Evolutionary conservation across 2,329 filamentous ascomycete genomes (phyloP), one percentile per base, ranked within the genome.

Genomic region (Dothideomycetes sp.): DNA sequence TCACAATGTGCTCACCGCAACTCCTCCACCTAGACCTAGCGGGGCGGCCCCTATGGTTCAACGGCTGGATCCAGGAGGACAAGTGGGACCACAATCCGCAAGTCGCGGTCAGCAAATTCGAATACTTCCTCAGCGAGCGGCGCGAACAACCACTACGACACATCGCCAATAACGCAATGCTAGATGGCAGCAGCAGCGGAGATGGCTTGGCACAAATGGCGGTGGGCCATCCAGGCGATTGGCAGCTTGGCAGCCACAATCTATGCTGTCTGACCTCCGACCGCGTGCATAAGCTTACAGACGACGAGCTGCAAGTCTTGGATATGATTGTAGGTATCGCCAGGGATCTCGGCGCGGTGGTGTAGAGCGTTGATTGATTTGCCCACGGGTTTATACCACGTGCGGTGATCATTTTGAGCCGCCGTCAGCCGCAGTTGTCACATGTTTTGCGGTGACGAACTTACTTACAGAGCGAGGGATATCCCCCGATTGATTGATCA

Each of bases 1-100:
- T 55, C 37, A 60, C 56, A 2, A 61, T 68, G 34, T 68, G 65
- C 46, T 56, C 61, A 0, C 62, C 64, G 2, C 65, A 69, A 43
- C 57, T 68, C 4, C 54, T 68, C 3, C 65, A 69, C 45, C 53
- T 68, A 4, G 62, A 64, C 37, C 31, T 49, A 4, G 52, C 56
- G 5, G 62, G 58, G 17, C 57, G 49, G 34, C 64, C 64, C 2
- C 50, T 68, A 4, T 67, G 65, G 64, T 67, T 67, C 54, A 68
- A 68, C 44, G 64, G 64, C 37, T 66, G 64, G 59, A 49, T 63
- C 11, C 49, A 65, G 4, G 49, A 53, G 18, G 63, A 60, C 50
- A 68, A 67, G 42, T 64, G 61, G 45, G 54, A 57, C n/a, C 52
- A 57, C 15, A 51, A 52, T 31, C 49, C 54, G 19, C 48, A 56